Conservation (phyloP, 176 grass and related monocot species). For the Carex scoparia region DNA sequence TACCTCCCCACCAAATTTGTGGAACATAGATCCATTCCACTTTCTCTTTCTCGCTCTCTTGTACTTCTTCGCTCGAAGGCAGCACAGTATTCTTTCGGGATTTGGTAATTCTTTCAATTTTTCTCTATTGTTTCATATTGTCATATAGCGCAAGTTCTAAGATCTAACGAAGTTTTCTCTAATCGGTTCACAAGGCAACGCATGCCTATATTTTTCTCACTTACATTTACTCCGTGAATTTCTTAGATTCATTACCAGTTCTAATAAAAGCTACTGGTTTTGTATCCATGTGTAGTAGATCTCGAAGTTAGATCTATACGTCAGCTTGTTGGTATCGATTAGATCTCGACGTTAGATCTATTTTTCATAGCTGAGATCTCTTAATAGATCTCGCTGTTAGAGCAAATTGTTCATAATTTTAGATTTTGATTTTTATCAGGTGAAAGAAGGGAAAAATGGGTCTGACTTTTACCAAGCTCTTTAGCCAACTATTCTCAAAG, state of each 20-base stretch:
- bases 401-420: neutral
- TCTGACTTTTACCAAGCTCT: conserved; percentile 29
- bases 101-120: neutral
- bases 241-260: neutral
- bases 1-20: neutral
- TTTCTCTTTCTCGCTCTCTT: neutral
- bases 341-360: conserved; percentile 21
- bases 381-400: neutral
- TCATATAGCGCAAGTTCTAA: neutral
- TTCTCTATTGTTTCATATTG: neutral
- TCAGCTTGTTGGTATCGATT: neutral
- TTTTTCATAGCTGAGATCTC: neutral
- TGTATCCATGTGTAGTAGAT: neutral
- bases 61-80: neutral
- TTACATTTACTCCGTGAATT: neutral
- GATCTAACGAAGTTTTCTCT: neutral
- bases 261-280: neutral
- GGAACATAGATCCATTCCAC: neutral
- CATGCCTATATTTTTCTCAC: neutral
- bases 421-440: conserved; percentile 9
- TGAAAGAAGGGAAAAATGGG: conserved; percentile 22
- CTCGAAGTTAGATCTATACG: conserved; percentile 2
- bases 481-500: conserved; percentile 31
- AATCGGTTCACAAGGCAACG: neutral
- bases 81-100: neutral